Base-by-base conservation (phyloP, 2,329 filamentous ascomycete species). In the Alternaria solani region DNA sequence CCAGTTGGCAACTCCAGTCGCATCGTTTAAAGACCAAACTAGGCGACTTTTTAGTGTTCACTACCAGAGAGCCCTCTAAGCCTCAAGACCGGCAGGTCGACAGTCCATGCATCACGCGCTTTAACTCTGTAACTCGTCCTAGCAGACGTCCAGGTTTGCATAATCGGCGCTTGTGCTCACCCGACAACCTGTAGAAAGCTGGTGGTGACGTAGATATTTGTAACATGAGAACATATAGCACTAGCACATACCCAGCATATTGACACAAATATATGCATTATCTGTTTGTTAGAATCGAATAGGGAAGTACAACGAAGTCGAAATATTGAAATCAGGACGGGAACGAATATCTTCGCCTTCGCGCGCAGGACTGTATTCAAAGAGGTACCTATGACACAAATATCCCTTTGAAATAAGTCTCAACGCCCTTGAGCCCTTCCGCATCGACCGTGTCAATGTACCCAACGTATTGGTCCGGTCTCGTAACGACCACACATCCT, bases 381-480 rank as follows among this genome's bases (percentile, higher is more conserved):
- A 25, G 20, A 42, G 20, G 11, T 42, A 16, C 11, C 53, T 62
- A 64, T 26, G n/a, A 25, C 20, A 62, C 60, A n/a, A 78, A 63
- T 18, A 78, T 65, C 0, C 75, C 74, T 47, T 46, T 57, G 41
- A 78, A 77, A 49, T 75, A 79, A 43, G 41, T 53, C 57, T 78
- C 75, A 16, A 79, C 63, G 1, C 68, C 75, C 26, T 56, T 49
- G 39, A 62, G 64, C 0, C 73, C 74, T 52, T 72, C 71, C 59
- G 66, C 70, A 34, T 79, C 75, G 47, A 80, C 28, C 28, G 74
- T 73, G 5, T 80, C 80, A 20, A 85, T 67, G 52, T 71, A 79
- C 0, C 79, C 83, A 32, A 91, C 84, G 75, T 92, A 88, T 71
- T 90, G 88, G 79, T 92, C 90, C 2, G 90, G 90, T 49, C 90